These are phyloP conservation scores for Spergularia azorica DNA, from an alignment of 179 eudicot genomes.

Conservation along the genomic window DNA sequence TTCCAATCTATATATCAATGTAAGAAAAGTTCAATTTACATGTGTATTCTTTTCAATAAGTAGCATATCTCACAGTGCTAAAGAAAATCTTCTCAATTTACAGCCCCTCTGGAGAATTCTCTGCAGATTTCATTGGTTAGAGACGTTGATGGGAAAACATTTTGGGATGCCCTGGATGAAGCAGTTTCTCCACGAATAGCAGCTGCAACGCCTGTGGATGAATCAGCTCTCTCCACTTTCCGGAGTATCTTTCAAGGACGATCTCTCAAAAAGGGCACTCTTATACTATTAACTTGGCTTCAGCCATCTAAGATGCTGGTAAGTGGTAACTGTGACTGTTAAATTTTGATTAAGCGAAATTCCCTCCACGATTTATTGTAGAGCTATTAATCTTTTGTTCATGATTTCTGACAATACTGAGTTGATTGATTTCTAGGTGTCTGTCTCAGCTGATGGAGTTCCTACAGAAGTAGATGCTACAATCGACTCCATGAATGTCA, in stretches of 20 bases:
- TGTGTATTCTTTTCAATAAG: neutral
- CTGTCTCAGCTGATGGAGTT: slow-evolving; percentile 53
- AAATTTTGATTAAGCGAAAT: neutral
- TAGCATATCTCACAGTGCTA: slow-evolving; percentile 6
- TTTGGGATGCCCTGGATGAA: slow-evolving; percentile 95
- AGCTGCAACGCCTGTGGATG: slow-evolving; percentile 56
- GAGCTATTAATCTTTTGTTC: neutral
- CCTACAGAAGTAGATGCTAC: slow-evolving; percentile 66
- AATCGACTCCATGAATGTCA: slow-evolving; percentile 68
- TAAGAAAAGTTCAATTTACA: slow-evolving; percentile 31
- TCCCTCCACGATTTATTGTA: neutral
- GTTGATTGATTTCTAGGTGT: slow-evolving; percentile 43
- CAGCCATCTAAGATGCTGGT: slow-evolving; percentile 83
- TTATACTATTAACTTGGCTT: slow-evolving; percentile 79
- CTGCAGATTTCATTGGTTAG: slow-evolving; percentile 81
- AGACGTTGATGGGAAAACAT: slow-evolving; percentile 91
- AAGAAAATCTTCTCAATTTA: slow-evolving; percentile 32
- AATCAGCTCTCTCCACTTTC: slow-evolving; percentile 70
- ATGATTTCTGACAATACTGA: neutral
- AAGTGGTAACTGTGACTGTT: neutral
- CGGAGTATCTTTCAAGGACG: slow-evolving; percentile 65
- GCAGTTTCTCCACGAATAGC: slow-evolving; percentile 79
- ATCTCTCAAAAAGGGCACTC: slow-evolving; percentile 80
- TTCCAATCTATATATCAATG: slow-evolving; percentile 67
- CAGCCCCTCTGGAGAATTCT: slow-evolving; percentile 84